Evolutionary conservation across 2,329 filamentous ascomycete species (phyloP), one percentile per base, ranked within the genome.

Genomic region (Cercospora janseana): DNA sequence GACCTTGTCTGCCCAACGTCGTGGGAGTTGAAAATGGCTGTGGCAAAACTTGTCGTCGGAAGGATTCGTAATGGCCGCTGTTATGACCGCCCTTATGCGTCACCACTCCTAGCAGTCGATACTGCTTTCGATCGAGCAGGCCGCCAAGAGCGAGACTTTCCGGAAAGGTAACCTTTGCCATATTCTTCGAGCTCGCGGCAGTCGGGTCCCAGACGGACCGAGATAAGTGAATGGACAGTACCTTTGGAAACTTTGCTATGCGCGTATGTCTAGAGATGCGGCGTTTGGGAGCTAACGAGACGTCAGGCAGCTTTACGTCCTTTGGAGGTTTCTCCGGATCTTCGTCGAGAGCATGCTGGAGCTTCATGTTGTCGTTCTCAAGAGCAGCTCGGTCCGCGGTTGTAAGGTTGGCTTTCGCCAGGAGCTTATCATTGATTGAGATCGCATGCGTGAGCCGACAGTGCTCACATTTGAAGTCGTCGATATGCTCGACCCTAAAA

Each of bases 51-150:
- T 97, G 93, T 28, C 93, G 81, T 26, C 93, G 81, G 69, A 97
- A 97, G 1, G 90, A 92, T 69, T 98, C 93, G 72, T 98, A 98
- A 66, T 98, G 93, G 1, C 93, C 93, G 62, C 90, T 95, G 65
- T 95, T 86, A 67, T 98, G 93, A 55, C 88, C 94, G 28, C 93
- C 93, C 64, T 95, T 95, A 67, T 98, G 93, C 16, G 88, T 95
- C 27, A 98, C 89, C 27, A 95, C 81, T 9, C 86, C 89, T 0
- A 95, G 79, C 4, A 98, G 76, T 62, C 85, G 88, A 70, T 96
- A 98, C 65, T 81, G 86, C 57, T 83, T 86, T 63, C 86, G 83
- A 49, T 86, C 80, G 34, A 93, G 71, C 18, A 97, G 74, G 1
- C 89, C 83, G 1, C 93, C 93, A 3, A 98, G 74, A 0, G 87